Conservation (phyloP, 1,284 basidiomycete species). For the Cystobasidium slooffiae region DNA sequence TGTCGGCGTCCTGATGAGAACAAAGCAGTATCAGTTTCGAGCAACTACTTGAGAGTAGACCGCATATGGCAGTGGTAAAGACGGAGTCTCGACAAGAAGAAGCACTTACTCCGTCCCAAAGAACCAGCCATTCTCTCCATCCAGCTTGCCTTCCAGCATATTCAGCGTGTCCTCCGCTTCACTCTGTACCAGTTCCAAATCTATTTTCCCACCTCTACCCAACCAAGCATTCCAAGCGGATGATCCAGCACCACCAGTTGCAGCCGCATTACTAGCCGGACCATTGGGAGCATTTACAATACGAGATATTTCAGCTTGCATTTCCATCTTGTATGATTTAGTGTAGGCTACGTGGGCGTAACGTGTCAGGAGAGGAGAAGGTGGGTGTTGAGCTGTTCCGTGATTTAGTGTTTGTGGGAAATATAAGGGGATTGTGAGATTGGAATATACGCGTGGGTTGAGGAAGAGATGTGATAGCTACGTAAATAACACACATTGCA, state of each 20-base stretch:
- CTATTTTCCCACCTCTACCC: slow-evolving; percentile 33
- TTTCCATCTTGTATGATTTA: slow-evolving; percentile 24
- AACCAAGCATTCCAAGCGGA: slow-evolving; percentile 10
- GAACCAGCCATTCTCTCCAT: slow-evolving; percentile 37
- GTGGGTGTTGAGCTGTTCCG: slow-evolving; percentile 34
- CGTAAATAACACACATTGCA: background rate
- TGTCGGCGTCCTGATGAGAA: slow-evolving; percentile 8
- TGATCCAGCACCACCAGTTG: slow-evolving; percentile 5
- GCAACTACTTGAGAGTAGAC: background rate
- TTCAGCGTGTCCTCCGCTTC: slow-evolving; percentile 31
- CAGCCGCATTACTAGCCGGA: background rate
- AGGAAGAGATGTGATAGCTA: slow-evolving; percentile 43
- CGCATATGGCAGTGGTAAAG: too few relatives aligned
- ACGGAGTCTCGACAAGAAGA: too few relatives aligned
- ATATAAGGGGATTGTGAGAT: slow-evolving; percentile 37
- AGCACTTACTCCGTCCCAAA: slow-evolving; percentile 37
- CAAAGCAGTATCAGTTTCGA: background rate
- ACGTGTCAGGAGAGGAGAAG: slow-evolving; percentile 28
- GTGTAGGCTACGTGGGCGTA: slow-evolving; percentile 33
- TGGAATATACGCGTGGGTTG: slow-evolving; percentile 31
- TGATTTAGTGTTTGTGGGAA: slow-evolving; percentile 41
- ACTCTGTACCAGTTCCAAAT: slow-evolving; percentile 34
- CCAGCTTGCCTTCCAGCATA: slow-evolving; percentile 37
- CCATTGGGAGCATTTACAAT: slow-evolving; percentile 11
- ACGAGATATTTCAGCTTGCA: slow-evolving; percentile 34